Conservation (phyloP, 345 rosid species). For the Ricinus communis region DNA sequence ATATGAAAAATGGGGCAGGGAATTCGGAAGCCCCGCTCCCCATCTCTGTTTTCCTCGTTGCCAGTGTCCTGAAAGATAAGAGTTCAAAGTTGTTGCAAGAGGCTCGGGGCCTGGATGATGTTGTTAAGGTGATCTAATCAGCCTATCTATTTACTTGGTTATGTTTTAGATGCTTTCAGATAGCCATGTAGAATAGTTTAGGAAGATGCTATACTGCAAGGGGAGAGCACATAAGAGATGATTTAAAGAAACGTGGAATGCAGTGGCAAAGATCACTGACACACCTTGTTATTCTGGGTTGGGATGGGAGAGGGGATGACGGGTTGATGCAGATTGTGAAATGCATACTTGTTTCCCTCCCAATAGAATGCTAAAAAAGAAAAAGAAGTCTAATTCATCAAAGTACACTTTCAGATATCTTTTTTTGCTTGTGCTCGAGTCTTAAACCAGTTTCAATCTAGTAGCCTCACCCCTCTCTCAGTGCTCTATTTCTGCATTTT, state of each 20-base stretch:
- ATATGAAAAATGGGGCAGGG: conserved; percentile 58
- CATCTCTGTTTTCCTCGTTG: conserved; percentile 90
- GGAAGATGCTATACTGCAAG: not conserved
- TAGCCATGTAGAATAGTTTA: conserved; percentile 4
- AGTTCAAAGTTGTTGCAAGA: conserved; percentile 74
- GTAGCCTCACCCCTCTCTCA: not conserved
- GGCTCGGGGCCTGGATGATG: conserved; percentile 92
- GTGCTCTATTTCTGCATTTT: not conserved
- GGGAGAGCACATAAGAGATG: not conserved
- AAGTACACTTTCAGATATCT: no score
- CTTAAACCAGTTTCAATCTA: not conserved
- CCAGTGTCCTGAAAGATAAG: conserved; percentile 94
- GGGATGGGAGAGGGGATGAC: not conserved
- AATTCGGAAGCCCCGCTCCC: conserved; percentile 73
- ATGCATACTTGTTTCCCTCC: not conserved
- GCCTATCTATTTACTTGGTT: not conserved
- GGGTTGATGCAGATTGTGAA: not conserved
- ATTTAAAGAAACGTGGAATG: not conserved
- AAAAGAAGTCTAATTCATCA: not conserved
- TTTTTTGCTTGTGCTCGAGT: not conserved
- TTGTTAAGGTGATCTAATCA: conserved; percentile 64
- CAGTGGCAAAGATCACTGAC: not conserved
- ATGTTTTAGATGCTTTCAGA: not conserved
- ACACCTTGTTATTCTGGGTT: not conserved
- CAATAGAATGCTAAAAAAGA: not conserved